Evolutionary conservation across 148 eudicot genomes (phyloP).

Genomic region (Camellia lanceoleosa): DNA sequence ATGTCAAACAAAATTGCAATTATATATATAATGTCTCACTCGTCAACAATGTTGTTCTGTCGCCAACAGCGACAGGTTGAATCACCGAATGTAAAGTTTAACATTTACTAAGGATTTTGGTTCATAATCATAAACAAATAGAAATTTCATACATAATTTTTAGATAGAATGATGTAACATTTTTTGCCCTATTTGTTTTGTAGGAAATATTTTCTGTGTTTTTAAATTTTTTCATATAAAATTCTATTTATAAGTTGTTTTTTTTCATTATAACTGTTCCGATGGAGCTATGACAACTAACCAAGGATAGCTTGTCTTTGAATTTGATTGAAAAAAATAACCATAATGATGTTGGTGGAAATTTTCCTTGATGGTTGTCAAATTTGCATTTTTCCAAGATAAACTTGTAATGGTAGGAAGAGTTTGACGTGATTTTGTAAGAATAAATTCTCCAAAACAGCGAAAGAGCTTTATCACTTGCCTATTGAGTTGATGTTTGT

Average conservation of each 20-base stretch:
- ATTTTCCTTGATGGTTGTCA: not conserved
- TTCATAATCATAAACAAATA: not conserved
- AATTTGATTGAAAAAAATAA: not conserved
- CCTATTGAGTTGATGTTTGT: too few species aligned
- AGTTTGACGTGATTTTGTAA: not conserved
- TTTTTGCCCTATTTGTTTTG: too few species aligned
- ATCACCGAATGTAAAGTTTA: not conserved
- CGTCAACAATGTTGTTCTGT: not conserved
- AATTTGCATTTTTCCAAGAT: not conserved
- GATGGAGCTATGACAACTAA: not conserved
- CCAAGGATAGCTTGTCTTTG: not conserved
- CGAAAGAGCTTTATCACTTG: too few species aligned
- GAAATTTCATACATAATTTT: not conserved
- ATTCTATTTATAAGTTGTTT: too few species aligned
- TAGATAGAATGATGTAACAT: too few species aligned
- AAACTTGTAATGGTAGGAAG: not conserved
- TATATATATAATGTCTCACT: not conserved
- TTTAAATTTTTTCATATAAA: too few species aligned
- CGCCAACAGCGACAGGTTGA: not conserved
- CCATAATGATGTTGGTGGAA: constrained; percentile 11
- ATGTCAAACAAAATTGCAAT: not conserved
- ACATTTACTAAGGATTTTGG: not conserved
- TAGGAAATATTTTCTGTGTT: too few species aligned
- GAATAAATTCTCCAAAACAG: not conserved
- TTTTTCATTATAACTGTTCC: too few species aligned